phyloP scores from a whole-genome alignment of 176 grass and related monocot genomes.

The Rhynchospora pubera region DNA sequence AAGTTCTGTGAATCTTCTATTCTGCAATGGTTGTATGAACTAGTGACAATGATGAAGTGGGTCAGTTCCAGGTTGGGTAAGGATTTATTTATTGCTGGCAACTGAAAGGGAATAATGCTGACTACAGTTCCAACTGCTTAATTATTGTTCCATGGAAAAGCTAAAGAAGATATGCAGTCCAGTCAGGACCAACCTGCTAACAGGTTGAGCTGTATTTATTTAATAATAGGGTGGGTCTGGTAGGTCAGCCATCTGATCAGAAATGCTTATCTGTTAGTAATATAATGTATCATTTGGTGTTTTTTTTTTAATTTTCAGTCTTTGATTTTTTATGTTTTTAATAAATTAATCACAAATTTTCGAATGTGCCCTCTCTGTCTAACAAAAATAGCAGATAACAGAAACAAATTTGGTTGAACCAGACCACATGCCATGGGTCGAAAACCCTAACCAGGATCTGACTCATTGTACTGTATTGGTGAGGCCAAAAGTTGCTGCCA shows the following conservation, averaged over 20 bases:
- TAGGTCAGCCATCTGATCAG: neutral
- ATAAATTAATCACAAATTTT: neutral
- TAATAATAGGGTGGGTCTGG: neutral
- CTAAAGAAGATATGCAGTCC: neutral
- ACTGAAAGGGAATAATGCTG: neutral
- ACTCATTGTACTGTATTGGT: neutral
- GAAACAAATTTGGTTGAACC: neutral
- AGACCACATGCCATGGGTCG: neutral
- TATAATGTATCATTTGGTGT: neutral
- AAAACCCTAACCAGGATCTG: neutral
- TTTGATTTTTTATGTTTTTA: neutral
- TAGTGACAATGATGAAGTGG: neutral
- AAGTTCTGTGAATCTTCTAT: conserved; percentile 23
- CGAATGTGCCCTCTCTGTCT: neutral
- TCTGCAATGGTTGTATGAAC: neutral
- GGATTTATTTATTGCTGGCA: neutral
- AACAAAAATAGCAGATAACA: neutral
- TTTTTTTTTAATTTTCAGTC: neutral
- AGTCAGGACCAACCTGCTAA: neutral
- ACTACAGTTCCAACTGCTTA: neutral
- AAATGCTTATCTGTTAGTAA: neutral
- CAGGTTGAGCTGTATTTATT: too few relatives aligned
- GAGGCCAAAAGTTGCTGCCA: neutral
- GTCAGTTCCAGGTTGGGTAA: neutral
- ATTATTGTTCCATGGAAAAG: neutral